phyloP scores from a whole-genome alignment of 345 rosid species.

The Pugionium cornutum region DNA sequence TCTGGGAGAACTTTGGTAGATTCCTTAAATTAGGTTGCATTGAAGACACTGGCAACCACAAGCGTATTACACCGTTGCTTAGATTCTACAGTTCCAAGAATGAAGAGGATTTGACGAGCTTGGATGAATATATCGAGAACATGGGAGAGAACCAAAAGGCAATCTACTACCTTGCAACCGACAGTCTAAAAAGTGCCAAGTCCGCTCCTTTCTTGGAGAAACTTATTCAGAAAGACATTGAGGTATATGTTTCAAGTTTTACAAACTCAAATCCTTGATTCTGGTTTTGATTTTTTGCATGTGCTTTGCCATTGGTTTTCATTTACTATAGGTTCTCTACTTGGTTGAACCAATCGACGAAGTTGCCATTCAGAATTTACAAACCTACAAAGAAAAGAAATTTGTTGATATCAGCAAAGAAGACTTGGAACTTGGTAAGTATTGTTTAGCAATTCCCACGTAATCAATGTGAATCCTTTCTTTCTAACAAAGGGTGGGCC shows the following conservation, averaged over 20 bases:
- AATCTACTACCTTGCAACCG: constrained; percentile 87
- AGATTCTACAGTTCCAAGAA: constrained; percentile 81
- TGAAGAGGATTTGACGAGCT: constrained; percentile 74
- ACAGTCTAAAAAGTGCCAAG: constrained; percentile 94
- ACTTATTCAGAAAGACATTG: constrained; percentile 80
- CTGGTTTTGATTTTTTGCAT: neutral
- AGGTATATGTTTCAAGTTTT: constrained; percentile 48
- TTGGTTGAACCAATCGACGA: constrained; percentile 96
- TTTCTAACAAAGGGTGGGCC: neutral
- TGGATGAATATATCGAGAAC: constrained; percentile 88
- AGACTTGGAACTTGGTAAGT: constrained; percentile 89
- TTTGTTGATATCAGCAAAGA: constrained; percentile 99
- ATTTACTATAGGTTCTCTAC: constrained; percentile 65
- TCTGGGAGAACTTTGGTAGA: constrained; percentile 98
- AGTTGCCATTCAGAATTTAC: constrained; percentile 93
- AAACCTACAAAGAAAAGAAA: constrained; percentile 95
- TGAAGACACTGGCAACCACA: constrained; percentile 94
- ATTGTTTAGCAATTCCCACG: neutral
- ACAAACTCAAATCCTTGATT: neutral
- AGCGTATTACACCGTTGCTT: constrained; percentile 82
- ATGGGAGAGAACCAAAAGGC: constrained; percentile 96
- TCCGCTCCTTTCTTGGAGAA: constrained; percentile 96
- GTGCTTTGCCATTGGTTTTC: neutral
- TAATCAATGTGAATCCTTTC: neutral
- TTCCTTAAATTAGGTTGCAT: constrained; percentile 89